Evolutionary conservation across 805 yeast genomes (phyloP).

Genomic region (Yarrowia alimentaria): DNA sequence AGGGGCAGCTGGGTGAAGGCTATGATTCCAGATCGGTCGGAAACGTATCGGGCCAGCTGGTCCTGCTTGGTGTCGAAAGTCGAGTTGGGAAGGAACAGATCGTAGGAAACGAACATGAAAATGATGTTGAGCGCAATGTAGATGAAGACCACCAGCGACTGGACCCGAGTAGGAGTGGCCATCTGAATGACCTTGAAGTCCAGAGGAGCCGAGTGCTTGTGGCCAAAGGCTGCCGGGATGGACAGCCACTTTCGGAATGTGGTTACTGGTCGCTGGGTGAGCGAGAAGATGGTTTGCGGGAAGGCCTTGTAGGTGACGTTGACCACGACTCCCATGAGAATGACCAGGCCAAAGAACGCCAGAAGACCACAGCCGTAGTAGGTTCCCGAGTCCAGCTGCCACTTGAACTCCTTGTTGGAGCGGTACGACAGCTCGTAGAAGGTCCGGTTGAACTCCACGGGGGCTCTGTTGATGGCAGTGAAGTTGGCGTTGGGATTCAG

Average conservation of each 20-base stretch:
- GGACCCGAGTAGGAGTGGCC: slow-evolving; percentile 46
- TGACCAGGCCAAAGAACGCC: slow-evolving; percentile 38
- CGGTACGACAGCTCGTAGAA: background rate
- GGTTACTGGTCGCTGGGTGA: slow-evolving; percentile 23
- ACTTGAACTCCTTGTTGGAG: slow-evolving; percentile 1
- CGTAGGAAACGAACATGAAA: slow-evolving; percentile 33
- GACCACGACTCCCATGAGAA: slow-evolving; percentile 32
- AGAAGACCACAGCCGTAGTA: slow-evolving; percentile 35
- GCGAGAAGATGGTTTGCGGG: slow-evolving; percentile 6
- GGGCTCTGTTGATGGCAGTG: slow-evolving; percentile 19
- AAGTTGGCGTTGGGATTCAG: slow-evolving; percentile 20
- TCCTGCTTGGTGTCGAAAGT: slow-evolving; percentile 34
- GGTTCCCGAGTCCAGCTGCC: slow-evolving; percentile 24
- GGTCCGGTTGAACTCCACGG: slow-evolving; percentile 17
- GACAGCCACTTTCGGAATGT: slow-evolving; percentile 36
- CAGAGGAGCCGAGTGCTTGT: slow-evolving; percentile 37
- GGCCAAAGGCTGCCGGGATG: slow-evolving; percentile 40
- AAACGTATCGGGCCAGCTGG: slow-evolving; percentile 32
- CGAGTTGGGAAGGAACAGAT: slow-evolving; percentile 16
- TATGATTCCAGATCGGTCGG: slow-evolving; percentile 34
- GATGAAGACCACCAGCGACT: slow-evolving; percentile 41
- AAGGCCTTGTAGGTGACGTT: slow-evolving; percentile 32
- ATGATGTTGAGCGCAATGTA: slow-evolving; percentile 40
- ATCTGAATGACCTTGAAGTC: slow-evolving; percentile 30
- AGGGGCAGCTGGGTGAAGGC: slow-evolving; percentile 36